Percentiles rank a stretch among this genome's conserved stretches.
Conservation (phyloP, 495 filamentous ascomycete species). For the Annulohypoxylon moriforme region DNA sequence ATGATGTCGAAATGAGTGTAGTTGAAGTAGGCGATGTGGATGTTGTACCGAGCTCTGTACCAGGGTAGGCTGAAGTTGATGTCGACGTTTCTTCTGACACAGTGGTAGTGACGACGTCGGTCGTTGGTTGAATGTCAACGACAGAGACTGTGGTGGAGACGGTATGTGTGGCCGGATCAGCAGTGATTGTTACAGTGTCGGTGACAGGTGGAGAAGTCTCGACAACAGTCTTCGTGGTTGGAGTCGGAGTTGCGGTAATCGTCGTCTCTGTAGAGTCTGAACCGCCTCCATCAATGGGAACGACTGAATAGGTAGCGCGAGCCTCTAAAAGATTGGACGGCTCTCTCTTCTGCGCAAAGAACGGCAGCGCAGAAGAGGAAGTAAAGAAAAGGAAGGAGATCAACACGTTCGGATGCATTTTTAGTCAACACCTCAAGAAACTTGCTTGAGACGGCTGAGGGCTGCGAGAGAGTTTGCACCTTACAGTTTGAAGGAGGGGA, state of each 20-base stretch:
- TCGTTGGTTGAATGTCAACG: conserved; percentile 45
- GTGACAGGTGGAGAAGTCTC: conserved; percentile 46
- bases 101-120: conserved; percentile 44
- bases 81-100: conserved; percentile 29
- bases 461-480: conserved; percentile 32
- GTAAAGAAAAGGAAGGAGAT: conserved; percentile 36
- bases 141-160: conserved; percentile 46
- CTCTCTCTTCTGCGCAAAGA: conserved; percentile 29
- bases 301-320: conserved; percentile 52
- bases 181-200: conserved; percentile 47
- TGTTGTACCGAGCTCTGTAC: conserved; percentile 13
- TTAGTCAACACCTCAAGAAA: conserved; percentile 38
- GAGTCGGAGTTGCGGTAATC: conserved; percentile 38
- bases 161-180: conserved; percentile 42
- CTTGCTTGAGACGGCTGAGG: conserved; percentile 38
- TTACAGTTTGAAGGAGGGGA: conserved; percentile 31
- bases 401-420: conserved; percentile 41
- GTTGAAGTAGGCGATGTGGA: conserved; percentile 11
- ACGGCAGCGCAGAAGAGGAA: conserved; percentile 45
- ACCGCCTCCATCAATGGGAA: conserved; percentile 50
- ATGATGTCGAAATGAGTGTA: conserved; percentile 19
- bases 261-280: conserved; percentile 43
- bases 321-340: conserved; percentile 25
- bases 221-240: conserved; percentile 40
- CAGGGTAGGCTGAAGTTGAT: conserved; percentile 25